Evolutionary conservation across 306 rosid species (phyloP), one percentile per base, ranked within the genome.

Genomic region (Medicago ruthenica): DNA sequence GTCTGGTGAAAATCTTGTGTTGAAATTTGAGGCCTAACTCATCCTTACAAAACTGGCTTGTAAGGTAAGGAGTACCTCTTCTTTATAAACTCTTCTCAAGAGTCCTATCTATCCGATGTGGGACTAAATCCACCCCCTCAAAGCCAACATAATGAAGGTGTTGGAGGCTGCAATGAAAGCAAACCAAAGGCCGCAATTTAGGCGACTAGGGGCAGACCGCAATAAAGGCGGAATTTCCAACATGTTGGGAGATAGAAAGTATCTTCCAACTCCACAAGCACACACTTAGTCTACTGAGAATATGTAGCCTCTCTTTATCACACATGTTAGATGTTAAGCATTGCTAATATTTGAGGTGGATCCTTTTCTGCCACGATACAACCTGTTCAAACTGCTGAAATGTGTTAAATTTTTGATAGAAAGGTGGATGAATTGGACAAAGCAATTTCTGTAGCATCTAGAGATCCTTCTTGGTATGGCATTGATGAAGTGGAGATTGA

Each of bases 391-490:
- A 79, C 57, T 72, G 76, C 92, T 92, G 90, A 95, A 80, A 86
- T 80, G 75, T 74, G 74, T 79, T 84, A 86, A 87, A 86, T 88
- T 93, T 89, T 85, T 83, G 91, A 92, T 96, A 89, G 97, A 87
- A 90, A 96, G 99, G 92, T 96, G 81, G 99, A 96, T 76, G 98
- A 92, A 78, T 85, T 96, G 91, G 94, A 87, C 85, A 96, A 90
- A 85, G 89, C 99, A 78, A 88, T 96, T 79, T 27, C 91, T 78
- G 99, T 96, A 54, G 98, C 97, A 62, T 89, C 99, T 74, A 87
- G 92, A 83, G 96, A 96, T 85, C 97, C 98, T 41, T 62, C 92
- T 65, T 85, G 82, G 87, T 96, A 89, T 88, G 92, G 98, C 66
- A 89, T 96, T 86, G 99, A 96, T 75, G 88, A 84, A 67, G 85